A percentile compares a stretch with the other conserved stretches of the same genome.
These are phyloP conservation scores for Euphorbia pulcherrima DNA, from an alignment of 345 rosid species.

Conservation along the genomic window DNA sequence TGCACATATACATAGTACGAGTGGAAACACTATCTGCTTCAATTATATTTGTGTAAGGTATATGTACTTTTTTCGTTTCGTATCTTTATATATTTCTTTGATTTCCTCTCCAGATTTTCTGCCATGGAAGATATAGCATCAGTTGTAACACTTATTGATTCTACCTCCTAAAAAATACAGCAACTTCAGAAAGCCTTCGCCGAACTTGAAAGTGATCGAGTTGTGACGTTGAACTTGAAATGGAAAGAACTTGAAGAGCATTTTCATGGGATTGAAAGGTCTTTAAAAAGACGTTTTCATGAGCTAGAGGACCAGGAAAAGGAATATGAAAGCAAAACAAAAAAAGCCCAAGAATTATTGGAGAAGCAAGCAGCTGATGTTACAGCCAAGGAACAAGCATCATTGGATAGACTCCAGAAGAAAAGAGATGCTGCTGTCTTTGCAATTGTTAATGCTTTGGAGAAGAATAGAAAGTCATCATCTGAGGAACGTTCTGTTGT, in stretches of 20 bases:
- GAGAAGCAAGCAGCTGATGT: conserved; percentile 80
- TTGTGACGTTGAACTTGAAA: conserved; percentile 78
- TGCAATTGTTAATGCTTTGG: conserved; percentile 56
- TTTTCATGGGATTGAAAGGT: conserved; percentile 95
- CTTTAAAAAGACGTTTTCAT: conserved; percentile 95
- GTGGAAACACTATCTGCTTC: background rate
- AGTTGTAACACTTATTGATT: conserved; percentile 73
- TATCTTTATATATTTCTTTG: background rate
- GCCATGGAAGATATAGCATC: conserved; percentile 70
- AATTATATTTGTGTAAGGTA: background rate
- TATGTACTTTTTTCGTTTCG: background rate
- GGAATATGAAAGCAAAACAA: conserved; percentile 67
- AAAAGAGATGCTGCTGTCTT: conserved; percentile 83
- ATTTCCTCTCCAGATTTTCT: conserved; percentile 30
- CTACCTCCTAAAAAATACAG: conserved; percentile 80
- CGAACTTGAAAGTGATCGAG: conserved; percentile 93
- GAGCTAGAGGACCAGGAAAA: conserved; percentile 96
- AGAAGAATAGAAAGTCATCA: conserved; percentile 54
- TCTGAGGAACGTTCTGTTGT: conserved; percentile 37
- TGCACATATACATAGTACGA: background rate
- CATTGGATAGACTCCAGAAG: conserved; percentile 75
- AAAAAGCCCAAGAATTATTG: conserved; percentile 67
- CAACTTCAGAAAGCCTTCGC: conserved; percentile 99
- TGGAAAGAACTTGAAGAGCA: conserved; percentile 98
- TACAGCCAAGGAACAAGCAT: conserved; percentile 70